These are phyloP conservation scores for Cardiospermum halicacabum DNA, from an alignment of 345 rosid genomes.

Conservation along the genomic window DNA sequence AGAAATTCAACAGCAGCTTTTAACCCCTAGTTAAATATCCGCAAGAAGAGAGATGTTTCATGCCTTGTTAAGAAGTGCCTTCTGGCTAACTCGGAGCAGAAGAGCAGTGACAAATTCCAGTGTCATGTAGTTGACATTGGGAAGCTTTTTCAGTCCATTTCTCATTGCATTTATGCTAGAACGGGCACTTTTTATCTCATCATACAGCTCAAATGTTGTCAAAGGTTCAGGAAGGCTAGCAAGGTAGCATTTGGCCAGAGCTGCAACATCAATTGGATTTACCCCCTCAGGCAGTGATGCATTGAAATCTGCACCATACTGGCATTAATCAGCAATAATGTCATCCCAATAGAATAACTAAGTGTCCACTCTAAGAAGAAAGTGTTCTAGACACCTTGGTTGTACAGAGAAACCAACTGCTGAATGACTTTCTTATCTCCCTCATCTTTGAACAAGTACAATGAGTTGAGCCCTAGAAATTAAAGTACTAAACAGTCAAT, in stretches of 20 bases:
- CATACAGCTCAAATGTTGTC: constrained; percentile 72
- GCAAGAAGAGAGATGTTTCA: constrained; percentile 13
- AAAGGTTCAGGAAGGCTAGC: constrained; percentile 93
- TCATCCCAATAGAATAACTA: constrained; percentile 4
- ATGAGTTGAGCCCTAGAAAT: constrained; percentile 63
- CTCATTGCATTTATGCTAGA: constrained; percentile 63
- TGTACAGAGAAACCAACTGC: constrained; percentile 71
- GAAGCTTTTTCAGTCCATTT: constrained; percentile 74
- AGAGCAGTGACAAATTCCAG: constrained; percentile 80
- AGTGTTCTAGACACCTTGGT: constrained; percentile 52
- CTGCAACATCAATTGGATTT: constrained; percentile 70
- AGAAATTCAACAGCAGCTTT: neutral
- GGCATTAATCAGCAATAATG: constrained; percentile 7
- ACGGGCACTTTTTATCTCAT: constrained; percentile 68
- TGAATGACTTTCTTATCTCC: constrained; percentile 70
- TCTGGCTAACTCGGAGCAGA: constrained; percentile 76
- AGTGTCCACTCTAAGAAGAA: neutral
- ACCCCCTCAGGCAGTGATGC: constrained; percentile 74
- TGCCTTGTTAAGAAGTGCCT: constrained; percentile 80
- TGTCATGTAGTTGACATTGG: constrained; percentile 79
- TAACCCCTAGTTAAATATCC: neutral
- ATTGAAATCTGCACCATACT: constrained; percentile 47
- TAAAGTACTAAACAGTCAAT: neutral
- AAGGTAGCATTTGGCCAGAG: constrained; percentile 71
- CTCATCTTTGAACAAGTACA: constrained; percentile 66